Conservation (phyloP, 2,329 filamentous ascomycete species). For the Diplodia mutila region DNA sequence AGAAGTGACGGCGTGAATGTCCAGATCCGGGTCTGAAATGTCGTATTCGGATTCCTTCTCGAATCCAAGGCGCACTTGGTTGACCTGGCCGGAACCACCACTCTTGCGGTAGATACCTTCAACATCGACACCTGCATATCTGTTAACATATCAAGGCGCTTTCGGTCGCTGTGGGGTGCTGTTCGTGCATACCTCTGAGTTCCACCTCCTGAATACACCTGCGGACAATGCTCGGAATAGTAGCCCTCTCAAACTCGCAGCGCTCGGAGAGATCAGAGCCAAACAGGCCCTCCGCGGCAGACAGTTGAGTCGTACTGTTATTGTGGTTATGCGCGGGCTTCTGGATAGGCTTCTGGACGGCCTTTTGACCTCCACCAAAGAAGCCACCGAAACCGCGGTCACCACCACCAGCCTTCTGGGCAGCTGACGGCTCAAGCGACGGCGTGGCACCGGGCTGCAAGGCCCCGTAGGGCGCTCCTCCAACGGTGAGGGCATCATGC, state of each 20-base stretch:
- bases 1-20: slow-evolving; percentile 95
- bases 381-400: slow-evolving; percentile 36
- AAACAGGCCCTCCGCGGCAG: slow-evolving; percentile 64
- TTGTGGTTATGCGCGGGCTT: slow-evolving; percentile 41
- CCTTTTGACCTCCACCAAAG: slow-evolving; percentile 40
- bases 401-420: slow-evolving; percentile 29
- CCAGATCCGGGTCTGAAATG: slow-evolving; percentile 88
- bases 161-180: neutral
- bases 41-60: slow-evolving; percentile 85
- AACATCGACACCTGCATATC: slow-evolving; percentile 72
- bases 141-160: slow-evolving; percentile 24
- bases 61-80: slow-evolving; percentile 87
- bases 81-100: slow-evolving; percentile 88
- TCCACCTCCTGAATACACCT: slow-evolving; percentile 98
- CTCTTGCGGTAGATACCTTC: slow-evolving; percentile 99
- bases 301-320: slow-evolving; percentile 32
- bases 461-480: slow-evolving; percentile 50
- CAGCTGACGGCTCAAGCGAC: neutral
- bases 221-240: slow-evolving; percentile 87
- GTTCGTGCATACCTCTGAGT: slow-evolving; percentile 64
- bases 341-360: slow-evolving; percentile 29
- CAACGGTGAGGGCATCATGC: slow-evolving; percentile 51
- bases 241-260: slow-evolving; percentile 83
- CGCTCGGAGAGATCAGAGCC: slow-evolving; percentile 86
- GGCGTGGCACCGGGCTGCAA: slow-evolving; percentile 23